Conservation (phyloP, 106 monocot species). For the Platanthera guangdongensis region DNA sequence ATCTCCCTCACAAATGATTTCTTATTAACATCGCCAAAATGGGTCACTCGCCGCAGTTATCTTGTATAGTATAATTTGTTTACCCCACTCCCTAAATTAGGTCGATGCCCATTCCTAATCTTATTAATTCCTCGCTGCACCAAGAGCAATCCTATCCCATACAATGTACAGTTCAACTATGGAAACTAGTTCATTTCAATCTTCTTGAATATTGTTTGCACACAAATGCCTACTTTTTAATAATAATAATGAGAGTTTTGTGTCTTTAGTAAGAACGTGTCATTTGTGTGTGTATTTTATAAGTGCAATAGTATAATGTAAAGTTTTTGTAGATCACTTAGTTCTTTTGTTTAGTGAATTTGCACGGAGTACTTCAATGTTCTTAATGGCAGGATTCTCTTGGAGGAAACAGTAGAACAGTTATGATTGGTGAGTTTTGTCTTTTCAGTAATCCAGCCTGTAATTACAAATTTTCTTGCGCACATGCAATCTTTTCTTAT, state of each 20-base stretch:
- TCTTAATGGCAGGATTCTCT: slow-evolving; percentile 71
- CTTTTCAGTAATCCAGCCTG: neutral
- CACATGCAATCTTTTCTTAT: neutral
- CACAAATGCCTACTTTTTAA: neutral
- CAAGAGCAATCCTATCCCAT: too few relatives aligned
- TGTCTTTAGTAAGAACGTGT: neutral
- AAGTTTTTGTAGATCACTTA: neutral
- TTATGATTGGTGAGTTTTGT: slow-evolving; percentile 74
- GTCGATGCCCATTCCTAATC: too few relatives aligned
- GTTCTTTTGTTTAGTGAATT: neutral
- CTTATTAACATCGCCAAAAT: too few relatives aligned
- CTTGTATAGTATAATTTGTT: neutral
- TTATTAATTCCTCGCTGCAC: too few relatives aligned
- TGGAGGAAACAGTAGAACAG: slow-evolving; percentile 95
- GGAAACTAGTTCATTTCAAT: neutral
- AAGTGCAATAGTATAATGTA: neutral
- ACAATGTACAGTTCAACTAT: neutral
- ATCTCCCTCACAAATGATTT: neutral
- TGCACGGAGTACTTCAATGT: neutral
- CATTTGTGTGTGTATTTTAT: neutral
- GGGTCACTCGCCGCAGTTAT: neutral
- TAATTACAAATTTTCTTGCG: neutral
- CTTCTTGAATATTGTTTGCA: neutral
- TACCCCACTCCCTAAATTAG: too few relatives aligned
- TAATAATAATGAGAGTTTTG: neutral